These are phyloP conservation scores for Aspergillus nidulans DNA, from an alignment of 495 filamentous ascomycete species.

Conservation along the genomic window DNA sequence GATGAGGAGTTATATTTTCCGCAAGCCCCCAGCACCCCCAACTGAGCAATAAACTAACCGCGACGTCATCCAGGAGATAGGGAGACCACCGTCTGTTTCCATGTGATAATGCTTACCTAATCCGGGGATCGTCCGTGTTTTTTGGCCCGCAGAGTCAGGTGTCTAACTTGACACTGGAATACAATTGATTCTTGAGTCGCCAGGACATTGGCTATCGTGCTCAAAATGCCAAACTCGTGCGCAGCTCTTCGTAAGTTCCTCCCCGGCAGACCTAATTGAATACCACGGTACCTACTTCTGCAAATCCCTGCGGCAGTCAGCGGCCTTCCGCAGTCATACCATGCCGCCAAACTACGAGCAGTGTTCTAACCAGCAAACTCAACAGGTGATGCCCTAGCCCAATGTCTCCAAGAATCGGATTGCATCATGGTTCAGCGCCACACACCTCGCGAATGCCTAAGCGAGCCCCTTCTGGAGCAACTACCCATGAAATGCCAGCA, in stretches of 20 bases:
- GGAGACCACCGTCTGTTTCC: conserved; percentile 13
- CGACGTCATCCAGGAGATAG: conserved; percentile 20
- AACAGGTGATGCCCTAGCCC: conserved; percentile 79
- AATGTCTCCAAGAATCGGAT: conserved; percentile 91
- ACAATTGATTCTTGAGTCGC: background rate
- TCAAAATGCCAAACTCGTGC: conserved; percentile 89
- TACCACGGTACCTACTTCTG: background rate
- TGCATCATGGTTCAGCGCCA: conserved; percentile 91
- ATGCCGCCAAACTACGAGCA: background rate
- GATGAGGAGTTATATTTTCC: background rate
- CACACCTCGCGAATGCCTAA: conserved; percentile 80
- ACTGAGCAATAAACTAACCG: background rate
- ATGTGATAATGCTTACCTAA: conserved; percentile 37
- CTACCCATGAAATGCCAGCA: conserved; percentile 89
- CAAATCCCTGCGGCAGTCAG: background rate
- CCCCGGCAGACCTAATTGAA: background rate
- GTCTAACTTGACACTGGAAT: background rate
- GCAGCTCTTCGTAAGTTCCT: conserved; percentile 82
- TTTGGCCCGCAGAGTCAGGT: conserved; percentile 13
- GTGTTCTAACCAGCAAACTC: conserved; percentile 8
- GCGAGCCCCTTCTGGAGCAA: conserved; percentile 67
- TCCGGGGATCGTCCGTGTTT: conserved; percentile 24
- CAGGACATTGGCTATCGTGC: conserved; percentile 6
- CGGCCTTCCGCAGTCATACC: conserved; percentile 1
- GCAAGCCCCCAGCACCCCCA: background rate